Evolutionary conservation across 2,329 filamentous ascomycete species (phyloP).

Genomic region (Cladosporium oxysporum): DNA sequence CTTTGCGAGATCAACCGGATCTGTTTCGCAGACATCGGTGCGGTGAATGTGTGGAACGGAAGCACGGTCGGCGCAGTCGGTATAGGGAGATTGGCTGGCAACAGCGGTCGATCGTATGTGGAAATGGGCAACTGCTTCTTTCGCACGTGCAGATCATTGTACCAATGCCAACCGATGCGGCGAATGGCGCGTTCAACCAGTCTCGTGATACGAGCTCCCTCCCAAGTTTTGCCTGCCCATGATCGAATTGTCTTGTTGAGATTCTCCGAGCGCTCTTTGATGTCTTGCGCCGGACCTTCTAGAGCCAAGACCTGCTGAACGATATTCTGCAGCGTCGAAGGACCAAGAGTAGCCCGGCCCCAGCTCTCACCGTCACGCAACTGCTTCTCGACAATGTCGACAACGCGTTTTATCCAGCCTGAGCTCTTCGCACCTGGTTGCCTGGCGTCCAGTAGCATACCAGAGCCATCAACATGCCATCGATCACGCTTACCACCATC

Average conservation of each 20-base stretch:
- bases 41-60: slow-evolving; percentile 97
- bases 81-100: slow-evolving; percentile 72
- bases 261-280: slow-evolving; percentile 39
- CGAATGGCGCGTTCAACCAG: slow-evolving; percentile 83
- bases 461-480: slow-evolving; percentile 88
- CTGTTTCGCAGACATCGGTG: slow-evolving; percentile 84
- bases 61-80: slow-evolving; percentile 91
- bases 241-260: slow-evolving; percentile 41
- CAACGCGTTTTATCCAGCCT: slow-evolving; percentile 87
- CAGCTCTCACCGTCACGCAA: slow-evolving; percentile 82
- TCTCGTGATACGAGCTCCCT: slow-evolving; percentile 81
- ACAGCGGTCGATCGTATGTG: slow-evolving; percentile 69
- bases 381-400: slow-evolving; percentile 87
- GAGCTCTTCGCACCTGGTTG: slow-evolving; percentile 60
- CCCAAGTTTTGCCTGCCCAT: slow-evolving; percentile 79
- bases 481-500: slow-evolving; percentile 74
- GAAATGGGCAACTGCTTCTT: slow-evolving; percentile 57
- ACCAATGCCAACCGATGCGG: slow-evolving; percentile 80
- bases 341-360: slow-evolving; percentile 70
- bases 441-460: slow-evolving; percentile 76
- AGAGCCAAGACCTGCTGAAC: slow-evolving; percentile 49
- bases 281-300: slow-evolving; percentile 35
- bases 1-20: slow-evolving; percentile 93
- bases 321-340: slow-evolving; percentile 43
- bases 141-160: slow-evolving; percentile 74